Evolutionary conservation across 345 rosid genomes (phyloP).

Genomic region (Pugionium cornutum): DNA sequence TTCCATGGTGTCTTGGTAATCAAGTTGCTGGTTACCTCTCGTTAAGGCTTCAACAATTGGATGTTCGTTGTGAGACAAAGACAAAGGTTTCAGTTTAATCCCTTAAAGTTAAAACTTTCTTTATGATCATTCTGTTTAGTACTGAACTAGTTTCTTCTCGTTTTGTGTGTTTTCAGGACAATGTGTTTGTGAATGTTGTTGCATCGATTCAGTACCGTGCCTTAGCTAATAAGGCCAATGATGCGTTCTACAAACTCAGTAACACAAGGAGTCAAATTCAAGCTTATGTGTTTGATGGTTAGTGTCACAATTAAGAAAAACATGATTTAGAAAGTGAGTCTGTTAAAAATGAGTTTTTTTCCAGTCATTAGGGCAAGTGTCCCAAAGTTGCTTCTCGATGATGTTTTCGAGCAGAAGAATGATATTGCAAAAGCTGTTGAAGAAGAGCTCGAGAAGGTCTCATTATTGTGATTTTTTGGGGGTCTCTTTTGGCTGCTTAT

Average conservation of each 20-base stretch:
- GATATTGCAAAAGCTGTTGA: conserved; percentile 65
- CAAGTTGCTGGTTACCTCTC: conserved; percentile 60
- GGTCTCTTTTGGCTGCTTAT: background rate
- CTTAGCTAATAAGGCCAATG: conserved; percentile 45
- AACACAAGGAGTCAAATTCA: conserved; percentile 53
- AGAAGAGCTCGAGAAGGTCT: conserved; percentile 56
- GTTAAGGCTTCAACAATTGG: conserved; percentile 58
- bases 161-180: conserved; percentile 40
- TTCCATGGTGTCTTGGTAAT: conserved; percentile 62
- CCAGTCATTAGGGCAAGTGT: conserved; percentile 66
- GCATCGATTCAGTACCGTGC: conserved; percentile 56
- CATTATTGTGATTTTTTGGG: conserved; percentile 3
- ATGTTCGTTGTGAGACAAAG: conserved; percentile 70
- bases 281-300: conserved; percentile 58
- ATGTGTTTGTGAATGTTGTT: conserved; percentile 54
- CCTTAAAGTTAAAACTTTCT: background rate
- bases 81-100: conserved; percentile 38
- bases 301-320: background rate
- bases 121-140: background rate
- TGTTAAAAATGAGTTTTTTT: conserved; percentile 3
- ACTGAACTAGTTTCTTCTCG: background rate
- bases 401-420: conserved; percentile 63
- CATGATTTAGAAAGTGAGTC: background rate
- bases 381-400: conserved; percentile 60
- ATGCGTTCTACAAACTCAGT: conserved; percentile 53